These are phyloP conservation scores for Quercus aquifolioides DNA, from an alignment of 306 rosid species.

Conservation along the genomic window DNA sequence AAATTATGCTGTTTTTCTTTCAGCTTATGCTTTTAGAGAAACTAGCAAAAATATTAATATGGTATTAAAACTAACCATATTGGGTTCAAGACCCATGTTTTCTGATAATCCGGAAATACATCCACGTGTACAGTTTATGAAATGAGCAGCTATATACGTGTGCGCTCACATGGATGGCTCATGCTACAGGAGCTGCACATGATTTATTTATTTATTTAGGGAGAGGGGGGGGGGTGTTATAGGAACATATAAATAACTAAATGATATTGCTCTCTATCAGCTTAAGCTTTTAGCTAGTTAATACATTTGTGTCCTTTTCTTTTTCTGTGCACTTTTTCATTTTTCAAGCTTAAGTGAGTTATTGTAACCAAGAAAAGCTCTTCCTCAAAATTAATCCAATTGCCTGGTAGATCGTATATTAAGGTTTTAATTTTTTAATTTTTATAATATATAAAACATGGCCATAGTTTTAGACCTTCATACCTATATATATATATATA, in stretches of 20 bases:
- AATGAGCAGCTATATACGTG: background rate
- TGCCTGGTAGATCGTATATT: background rate
- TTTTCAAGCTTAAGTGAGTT: background rate
- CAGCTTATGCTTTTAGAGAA: background rate
- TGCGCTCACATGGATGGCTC: background rate
- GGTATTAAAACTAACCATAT: background rate
- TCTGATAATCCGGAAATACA: background rate
- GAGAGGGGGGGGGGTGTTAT: background rate
- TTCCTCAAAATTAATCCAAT: background rate
- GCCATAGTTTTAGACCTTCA: conserved; percentile 2
- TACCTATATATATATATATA: background rate
- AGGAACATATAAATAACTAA: background rate
- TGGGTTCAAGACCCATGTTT: background rate
- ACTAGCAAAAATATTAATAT: background rate
- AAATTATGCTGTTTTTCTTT: background rate
- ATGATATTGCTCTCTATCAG: background rate
- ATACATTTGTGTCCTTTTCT: background rate
- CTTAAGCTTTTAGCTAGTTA: background rate
- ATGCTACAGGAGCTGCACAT: background rate
- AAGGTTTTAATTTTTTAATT: background rate
- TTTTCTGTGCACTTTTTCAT: background rate
- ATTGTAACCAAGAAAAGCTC: background rate
- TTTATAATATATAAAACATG: background rate
- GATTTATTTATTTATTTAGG: too few species aligned
- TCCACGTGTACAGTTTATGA: background rate